Conservation (phyloP, 2,329 filamentous ascomycete genomes). For the Epichloe glyceriae region DNA sequence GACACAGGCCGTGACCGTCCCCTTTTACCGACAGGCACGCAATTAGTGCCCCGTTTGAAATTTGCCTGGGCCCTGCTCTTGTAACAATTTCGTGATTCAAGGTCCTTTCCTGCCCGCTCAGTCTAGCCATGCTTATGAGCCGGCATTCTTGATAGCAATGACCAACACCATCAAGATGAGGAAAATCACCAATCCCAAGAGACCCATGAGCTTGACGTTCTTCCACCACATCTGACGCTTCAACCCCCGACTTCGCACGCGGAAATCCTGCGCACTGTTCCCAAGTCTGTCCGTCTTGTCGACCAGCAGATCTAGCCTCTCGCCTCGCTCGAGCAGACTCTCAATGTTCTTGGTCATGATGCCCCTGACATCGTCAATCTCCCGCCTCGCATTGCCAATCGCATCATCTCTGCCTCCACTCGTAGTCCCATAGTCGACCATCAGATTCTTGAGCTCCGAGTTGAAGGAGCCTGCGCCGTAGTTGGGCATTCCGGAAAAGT, state of each 20-base stretch:
- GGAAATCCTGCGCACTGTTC: slow-evolving; percentile 78
- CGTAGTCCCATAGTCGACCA: slow-evolving; percentile 75
- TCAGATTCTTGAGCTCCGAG: slow-evolving; percentile 57
- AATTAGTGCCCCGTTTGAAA: neutral
- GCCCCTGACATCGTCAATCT: slow-evolving; percentile 84
- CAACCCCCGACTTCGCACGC: slow-evolving; percentile 72
- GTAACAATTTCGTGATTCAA: neutral
- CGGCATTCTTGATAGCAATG: slow-evolving; percentile 35
- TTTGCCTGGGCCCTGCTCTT: neutral
- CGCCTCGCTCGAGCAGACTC: slow-evolving; percentile 73
- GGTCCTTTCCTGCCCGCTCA: neutral
- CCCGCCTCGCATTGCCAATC: slow-evolving; percentile 66
- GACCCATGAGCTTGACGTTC: slow-evolving; percentile 86
- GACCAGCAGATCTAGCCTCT: slow-evolving; percentile 84
- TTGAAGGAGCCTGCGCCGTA: slow-evolving; percentile 91
- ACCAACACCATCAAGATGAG: slow-evolving; percentile 44
- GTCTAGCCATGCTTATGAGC: neutral
- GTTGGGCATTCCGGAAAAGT: slow-evolving; percentile 67
- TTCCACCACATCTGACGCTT: slow-evolving; percentile 99
- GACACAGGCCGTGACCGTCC: neutral
- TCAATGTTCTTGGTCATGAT: slow-evolving; percentile 97
- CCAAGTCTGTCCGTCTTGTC: slow-evolving; percentile 93
- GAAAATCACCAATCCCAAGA: slow-evolving; percentile 56
- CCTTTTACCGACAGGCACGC: neutral
- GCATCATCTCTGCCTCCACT: slow-evolving; percentile 66